Conservation (phyloP, 352 stramenopile genomes). For the Phytophthora sp. region DNA sequence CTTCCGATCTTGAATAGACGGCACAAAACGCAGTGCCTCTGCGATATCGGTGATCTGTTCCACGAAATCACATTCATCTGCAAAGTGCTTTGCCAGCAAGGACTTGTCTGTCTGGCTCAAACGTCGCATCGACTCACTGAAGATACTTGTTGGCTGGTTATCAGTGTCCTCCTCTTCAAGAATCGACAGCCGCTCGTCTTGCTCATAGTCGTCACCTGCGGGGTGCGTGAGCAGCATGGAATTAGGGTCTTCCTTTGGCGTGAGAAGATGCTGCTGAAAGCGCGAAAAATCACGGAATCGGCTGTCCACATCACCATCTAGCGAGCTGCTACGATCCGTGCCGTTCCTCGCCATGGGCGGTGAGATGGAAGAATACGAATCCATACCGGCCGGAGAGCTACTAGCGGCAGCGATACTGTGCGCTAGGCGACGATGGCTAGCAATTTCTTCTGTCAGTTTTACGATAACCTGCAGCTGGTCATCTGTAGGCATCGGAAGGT, state of each 20-base stretch:
- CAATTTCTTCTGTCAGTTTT: slow-evolving; percentile 81
- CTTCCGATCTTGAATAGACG: slow-evolving; percentile 80
- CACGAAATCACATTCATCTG: slow-evolving; percentile 89
- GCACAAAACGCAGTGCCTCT: slow-evolving; percentile 84
- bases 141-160: slow-evolving; percentile 76
- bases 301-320: slow-evolving; percentile 58
- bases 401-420: slow-evolving; percentile 34
- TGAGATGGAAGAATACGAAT: slow-evolving; percentile 49
- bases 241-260: slow-evolving; percentile 68
- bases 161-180: slow-evolving; percentile 78
- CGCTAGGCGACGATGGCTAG: slow-evolving; percentile 59
- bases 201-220: slow-evolving; percentile 45
- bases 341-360: slow-evolving; percentile 36
- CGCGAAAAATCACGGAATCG: slow-evolving; percentile 86
- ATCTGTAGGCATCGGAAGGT: slow-evolving; percentile 82
- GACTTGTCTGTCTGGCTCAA: slow-evolving; percentile 87
- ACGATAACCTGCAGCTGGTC: slow-evolving; percentile 87
- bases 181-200: slow-evolving; percentile 46
- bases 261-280: slow-evolving; percentile 89
- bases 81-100: slow-evolving; percentile 83
- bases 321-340: slow-evolving; percentile 25
- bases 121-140: slow-evolving; percentile 65
- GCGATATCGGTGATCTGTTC: slow-evolving; percentile 90
- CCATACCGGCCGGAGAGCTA: slow-evolving; percentile 31
- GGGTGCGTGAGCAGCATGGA: slow-evolving; percentile 50